Evolutionary conservation across 805 yeast species (phyloP), one percentile per base, ranked within the genome.

Genomic region (Cyberlindnera xylosilytica): DNA sequence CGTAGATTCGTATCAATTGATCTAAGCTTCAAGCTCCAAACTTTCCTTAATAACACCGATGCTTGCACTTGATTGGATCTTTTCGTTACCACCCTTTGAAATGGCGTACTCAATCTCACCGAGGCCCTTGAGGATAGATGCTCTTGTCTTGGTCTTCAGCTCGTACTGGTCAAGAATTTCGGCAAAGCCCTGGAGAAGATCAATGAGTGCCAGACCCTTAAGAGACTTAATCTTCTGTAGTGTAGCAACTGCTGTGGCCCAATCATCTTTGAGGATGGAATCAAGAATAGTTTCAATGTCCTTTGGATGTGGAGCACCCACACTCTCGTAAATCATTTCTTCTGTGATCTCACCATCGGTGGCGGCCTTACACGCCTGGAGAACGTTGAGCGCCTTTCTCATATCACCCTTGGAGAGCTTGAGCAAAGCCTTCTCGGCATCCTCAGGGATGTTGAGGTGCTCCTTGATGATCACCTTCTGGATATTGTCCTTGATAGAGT

Each of bases 291-390:
- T 69, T 53, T 85, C 85, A 19, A 93, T 74, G 52, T 90, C 96
- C 30, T 72, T 74, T 1, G 98, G 98, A 50, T 85, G 85, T 3
- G 99, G 98, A 1, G 95, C 90, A 2, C 99, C 99, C 24, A 93
- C 83, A 61, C 97, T 90, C 49, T 90, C 96, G 61, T 87, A 93
- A 28, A 93, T 81, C 80, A 86, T 82, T 41, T 79, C 81, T 23
- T 74, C 76, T 22, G 83, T 75, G 31, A 93, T 83, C 38, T 76
- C 78, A n/a, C 35, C 71, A 26, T 76, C 79, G 16, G 76, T 59
- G 2, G 96, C 86, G 0, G 97, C 90, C 48, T 84, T 78, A 62
- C 98, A 87, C 0, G 98, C 95, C 64, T 93, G 99, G 44, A 93
- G 65, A 5, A 93, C 97, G 58, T 93, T 93, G 53, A 93, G 71